Conservation (phyloP, 805 yeast genomes). For the Cyberlindnera amylophila region DNA sequence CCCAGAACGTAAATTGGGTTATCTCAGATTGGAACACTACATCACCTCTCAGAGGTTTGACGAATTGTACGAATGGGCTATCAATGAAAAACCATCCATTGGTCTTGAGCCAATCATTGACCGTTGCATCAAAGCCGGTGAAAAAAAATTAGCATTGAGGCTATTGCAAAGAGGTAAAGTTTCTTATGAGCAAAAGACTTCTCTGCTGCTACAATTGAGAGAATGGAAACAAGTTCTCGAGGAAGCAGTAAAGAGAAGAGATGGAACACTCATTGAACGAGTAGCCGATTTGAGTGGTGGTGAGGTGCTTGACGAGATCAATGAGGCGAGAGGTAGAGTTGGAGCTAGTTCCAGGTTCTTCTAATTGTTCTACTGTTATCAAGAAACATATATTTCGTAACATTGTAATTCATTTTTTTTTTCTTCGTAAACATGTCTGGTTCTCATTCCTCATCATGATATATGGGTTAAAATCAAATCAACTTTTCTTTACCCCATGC, state of each 20-base stretch:
- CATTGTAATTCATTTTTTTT: no score
- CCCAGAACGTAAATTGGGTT: constrained; percentile 53
- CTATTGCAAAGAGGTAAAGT: constrained; percentile 16
- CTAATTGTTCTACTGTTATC: no score
- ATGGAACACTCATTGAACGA: constrained; percentile 12
- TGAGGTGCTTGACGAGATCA: constrained; percentile 1
- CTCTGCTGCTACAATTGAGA: constrained; percentile 18
- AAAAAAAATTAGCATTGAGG: constrained; percentile 18
- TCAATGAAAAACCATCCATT: constrained; percentile 57
- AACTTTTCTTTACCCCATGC: no score
- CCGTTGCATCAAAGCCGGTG: constrained; percentile 15
- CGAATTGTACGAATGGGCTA: constrained; percentile 50
- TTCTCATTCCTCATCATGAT: no score
- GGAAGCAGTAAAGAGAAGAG: constrained; percentile 21
- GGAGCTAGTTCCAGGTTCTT: constrained; percentile 17
- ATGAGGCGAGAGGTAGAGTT: constrained; percentile 12
- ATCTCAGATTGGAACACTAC: constrained; percentile 46
- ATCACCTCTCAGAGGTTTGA: constrained; percentile 48
- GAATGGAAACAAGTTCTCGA: constrained; percentile 21
- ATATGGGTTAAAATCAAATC: no score
- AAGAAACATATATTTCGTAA: no score
- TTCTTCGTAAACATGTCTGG: no score
- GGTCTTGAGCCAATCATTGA: constrained; percentile 58
- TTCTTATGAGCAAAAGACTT: constrained; percentile 15
- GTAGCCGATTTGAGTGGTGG: constrained; percentile 10